Evolutionary conservation across 768 basidiomycete species (phyloP).

Genomic region (Mycena belliarum): DNA sequence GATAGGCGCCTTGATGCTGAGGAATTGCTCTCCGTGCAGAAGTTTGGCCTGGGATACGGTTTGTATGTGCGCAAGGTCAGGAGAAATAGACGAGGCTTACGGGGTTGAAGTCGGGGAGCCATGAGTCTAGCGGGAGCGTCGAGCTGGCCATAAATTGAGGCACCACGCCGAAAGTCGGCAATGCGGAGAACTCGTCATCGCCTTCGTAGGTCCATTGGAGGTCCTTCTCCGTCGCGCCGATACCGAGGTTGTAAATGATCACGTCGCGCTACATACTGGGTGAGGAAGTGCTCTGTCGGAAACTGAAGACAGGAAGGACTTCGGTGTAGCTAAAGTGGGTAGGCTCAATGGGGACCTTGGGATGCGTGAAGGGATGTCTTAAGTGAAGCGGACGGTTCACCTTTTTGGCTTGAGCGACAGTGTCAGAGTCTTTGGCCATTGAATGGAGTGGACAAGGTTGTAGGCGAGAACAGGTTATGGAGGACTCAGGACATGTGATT

Average conservation of each 20-base stretch:
- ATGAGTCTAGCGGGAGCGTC: slow-evolving; percentile 65
- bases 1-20: slow-evolving; percentile 83
- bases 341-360: slow-evolving; percentile 47
- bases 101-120: slow-evolving; percentile 94
- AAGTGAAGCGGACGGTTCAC: too few species aligned
- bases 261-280: slow-evolving; percentile 71
- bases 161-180: slow-evolving; percentile 95
- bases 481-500: neutral
- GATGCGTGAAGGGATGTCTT: slow-evolving; percentile 42
- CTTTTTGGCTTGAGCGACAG: slow-evolving; percentile 84
- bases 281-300: neutral
- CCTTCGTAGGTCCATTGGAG: slow-evolving; percentile 69
- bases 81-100: slow-evolving; percentile 56
- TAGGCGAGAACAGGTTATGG: neutral
- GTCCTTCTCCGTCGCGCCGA: slow-evolving; percentile 92
- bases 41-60: slow-evolving; percentile 70
- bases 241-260: slow-evolving; percentile 91
- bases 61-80: neutral
- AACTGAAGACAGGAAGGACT: slow-evolving; percentile 26
- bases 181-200: slow-evolving; percentile 78
- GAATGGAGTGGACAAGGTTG: neutral
- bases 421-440: slow-evolving; percentile 50
- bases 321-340: slow-evolving; percentile 78
- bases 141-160: slow-evolving; percentile 83
- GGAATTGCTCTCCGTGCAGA: slow-evolving; percentile 97